Conservation (phyloP, 2,329 filamentous ascomycete species). For the Zelopaecilomyces penicillatus region DNA sequence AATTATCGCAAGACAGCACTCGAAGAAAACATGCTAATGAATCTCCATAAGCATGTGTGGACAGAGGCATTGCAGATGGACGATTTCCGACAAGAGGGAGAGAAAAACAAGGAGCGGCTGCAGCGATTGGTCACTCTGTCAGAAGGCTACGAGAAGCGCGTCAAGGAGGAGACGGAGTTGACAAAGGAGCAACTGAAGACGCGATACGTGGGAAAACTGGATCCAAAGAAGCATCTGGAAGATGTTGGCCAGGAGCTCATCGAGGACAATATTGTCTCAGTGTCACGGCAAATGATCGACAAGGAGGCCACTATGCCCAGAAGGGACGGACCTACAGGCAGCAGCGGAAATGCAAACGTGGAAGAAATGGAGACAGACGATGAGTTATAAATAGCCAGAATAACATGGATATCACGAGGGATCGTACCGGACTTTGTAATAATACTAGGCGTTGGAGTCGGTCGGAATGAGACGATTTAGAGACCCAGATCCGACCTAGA, state of each 20-base stretch:
- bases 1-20: constrained; percentile 96
- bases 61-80: constrained; percentile 96
- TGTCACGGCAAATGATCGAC: constrained; percentile 99
- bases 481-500: constrained; percentile 12
- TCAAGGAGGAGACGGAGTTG: constrained; percentile 96
- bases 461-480: constrained; percentile 20
- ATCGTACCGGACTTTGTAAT: constrained; percentile 18
- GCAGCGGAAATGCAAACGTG: constrained; percentile 44
- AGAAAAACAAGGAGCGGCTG: constrained; percentile 79
- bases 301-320: constrained; percentile 92
- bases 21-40: constrained; percentile 99
- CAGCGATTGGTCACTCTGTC: constrained; percentile 81
- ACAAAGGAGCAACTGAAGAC: constrained; percentile 98
- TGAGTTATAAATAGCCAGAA: constrained; percentile 27
- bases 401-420: constrained; percentile 13
- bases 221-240: constrained; percentile 98
- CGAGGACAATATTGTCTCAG: constrained; percentile 97
- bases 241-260: constrained; percentile 94
- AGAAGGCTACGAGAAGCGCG: constrained; percentile 96
- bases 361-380: constrained; percentile 60
- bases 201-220: constrained; percentile 95
- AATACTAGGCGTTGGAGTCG: constrained; percentile 23
- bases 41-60: constrained; percentile 98
- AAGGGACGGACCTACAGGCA: constrained; percentile 43
- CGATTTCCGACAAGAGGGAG: constrained; percentile 79